Percentiles rank a stretch among this genome's conserved stretches.
Evolutionary conservation across 345 rosid genomes (phyloP).

Genomic region (Eucalyptus brandiana): DNA sequence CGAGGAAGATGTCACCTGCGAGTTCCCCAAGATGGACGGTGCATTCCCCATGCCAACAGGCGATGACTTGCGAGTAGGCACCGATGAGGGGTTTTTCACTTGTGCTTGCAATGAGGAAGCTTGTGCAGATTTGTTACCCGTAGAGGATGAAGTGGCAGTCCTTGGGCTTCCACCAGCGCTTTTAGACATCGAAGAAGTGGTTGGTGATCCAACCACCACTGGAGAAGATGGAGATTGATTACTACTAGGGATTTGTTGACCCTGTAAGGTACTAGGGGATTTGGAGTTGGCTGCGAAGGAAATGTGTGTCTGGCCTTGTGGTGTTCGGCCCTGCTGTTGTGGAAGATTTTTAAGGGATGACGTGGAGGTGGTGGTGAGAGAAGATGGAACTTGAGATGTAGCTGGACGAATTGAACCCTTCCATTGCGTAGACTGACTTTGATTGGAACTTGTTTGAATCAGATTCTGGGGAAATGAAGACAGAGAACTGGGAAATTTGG

Average conservation of each 20-base stretch:
- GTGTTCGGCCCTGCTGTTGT: slow-evolving; percentile 66
- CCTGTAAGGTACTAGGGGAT: slow-evolving; percentile 22
- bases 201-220: slow-evolving; percentile 64
- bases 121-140: slow-evolving; percentile 59
- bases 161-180: slow-evolving; percentile 89
- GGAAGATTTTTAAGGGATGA: slow-evolving; percentile 43
- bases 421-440: slow-evolving; percentile 78
- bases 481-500: slow-evolving; percentile 46
- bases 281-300: slow-evolving; percentile 78
- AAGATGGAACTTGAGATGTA: slow-evolving; percentile 41
- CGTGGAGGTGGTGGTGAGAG: slow-evolving; percentile 32
- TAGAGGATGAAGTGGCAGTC: slow-evolving; percentile 42
- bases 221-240: slow-evolving; percentile 64
- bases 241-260: slow-evolving; percentile 33
- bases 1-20: slow-evolving; percentile 28
- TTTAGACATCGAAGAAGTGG: slow-evolving; percentile 75
- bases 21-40: slow-evolving; percentile 62
- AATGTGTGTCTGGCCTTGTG: slow-evolving; percentile 56
- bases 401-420: slow-evolving; percentile 55
- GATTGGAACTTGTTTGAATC: slow-evolving; percentile 53
- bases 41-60: slow-evolving; percentile 47
- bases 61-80: slow-evolving; percentile 41
- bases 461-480: slow-evolving; percentile 61
- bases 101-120: slow-evolving; percentile 51
- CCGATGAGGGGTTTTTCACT: slow-evolving; percentile 43